Conservation (phyloP, 768 basidiomycete species). For the Tubosaeta sp. region DNA sequence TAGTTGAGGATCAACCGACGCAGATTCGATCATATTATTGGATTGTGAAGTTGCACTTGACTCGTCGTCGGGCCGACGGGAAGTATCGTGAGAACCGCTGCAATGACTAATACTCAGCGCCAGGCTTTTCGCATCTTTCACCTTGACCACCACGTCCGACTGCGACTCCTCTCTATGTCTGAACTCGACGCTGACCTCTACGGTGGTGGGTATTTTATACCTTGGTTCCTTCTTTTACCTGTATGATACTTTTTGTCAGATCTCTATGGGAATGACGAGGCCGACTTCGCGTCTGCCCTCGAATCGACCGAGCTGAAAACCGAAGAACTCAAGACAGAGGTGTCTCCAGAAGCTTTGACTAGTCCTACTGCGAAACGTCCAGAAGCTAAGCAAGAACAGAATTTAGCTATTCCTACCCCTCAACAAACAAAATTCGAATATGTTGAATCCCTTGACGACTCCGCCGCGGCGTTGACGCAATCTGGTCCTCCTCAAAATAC, state of each 20-base stretch:
- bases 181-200: conserved; percentile 90
- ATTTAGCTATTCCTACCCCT: conserved; percentile 6
- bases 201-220: conserved; percentile 52
- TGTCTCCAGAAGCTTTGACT: conserved; percentile 19
- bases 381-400: conserved; percentile 19
- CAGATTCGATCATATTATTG: conserved; percentile 1
- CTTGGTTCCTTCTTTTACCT: fast-evolving
- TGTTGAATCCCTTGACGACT: conserved; percentile 16
- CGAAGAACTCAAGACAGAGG: conserved; percentile 27
- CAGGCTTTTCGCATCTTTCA: conserved; percentile 28
- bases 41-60: background rate
- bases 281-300: conserved; percentile 52
- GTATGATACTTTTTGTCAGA: conserved; percentile 37
- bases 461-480: conserved; percentile 2
- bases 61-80: conserved; percentile 16
- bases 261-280: conserved; percentile 62
- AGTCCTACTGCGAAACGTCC: conserved; percentile 15
- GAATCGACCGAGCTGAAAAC: conserved; percentile 32
- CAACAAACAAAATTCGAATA: conserved; percentile 12
- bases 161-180: conserved; percentile 43
- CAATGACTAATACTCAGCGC: conserved; percentile 26
- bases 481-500: conserved; percentile 35
- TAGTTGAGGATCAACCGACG: background rate
- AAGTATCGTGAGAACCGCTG: conserved; percentile 20
- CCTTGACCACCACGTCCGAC: conserved; percentile 33